A percentile compares a stretch with the other conserved stretches of the same genome.
Conservation (phyloP, 805 yeast species). For the Candida berthetii region DNA sequence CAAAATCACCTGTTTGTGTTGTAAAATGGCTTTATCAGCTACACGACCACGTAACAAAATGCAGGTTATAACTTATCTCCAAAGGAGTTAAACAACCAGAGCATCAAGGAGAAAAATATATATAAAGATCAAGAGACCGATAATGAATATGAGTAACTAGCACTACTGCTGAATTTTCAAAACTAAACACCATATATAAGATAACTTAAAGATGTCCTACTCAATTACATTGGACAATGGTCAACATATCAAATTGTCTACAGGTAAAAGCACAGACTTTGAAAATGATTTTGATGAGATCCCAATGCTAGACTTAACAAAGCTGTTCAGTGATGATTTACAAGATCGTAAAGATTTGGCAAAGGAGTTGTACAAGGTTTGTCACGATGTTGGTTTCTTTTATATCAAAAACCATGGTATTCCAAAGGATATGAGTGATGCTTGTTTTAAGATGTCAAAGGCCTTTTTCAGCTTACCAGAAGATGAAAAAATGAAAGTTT, state of each 20-base stretch:
- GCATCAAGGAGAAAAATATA: too few species aligned
- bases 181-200: too few species aligned
- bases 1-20: too few species aligned
- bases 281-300: slow-evolving; percentile 1
- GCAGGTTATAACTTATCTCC: too few species aligned
- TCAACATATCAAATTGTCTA: background rate
- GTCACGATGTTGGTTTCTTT: slow-evolving; percentile 24
- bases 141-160: too few species aligned
- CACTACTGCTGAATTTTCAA: too few species aligned
- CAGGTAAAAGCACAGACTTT: background rate
- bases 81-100: too few species aligned
- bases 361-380: slow-evolving; percentile 13
- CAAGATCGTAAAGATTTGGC: slow-evolving; percentile 14
- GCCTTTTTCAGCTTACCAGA: slow-evolving; percentile 19
- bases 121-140: too few species aligned
- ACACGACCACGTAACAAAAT: too few species aligned
- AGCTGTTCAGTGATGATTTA: background rate
- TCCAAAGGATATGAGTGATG: slow-evolving; percentile 17
- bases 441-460: slow-evolving; percentile 15
- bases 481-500: slow-evolving; percentile 21
- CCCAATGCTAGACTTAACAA: background rate
- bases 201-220: background rate
- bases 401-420: slow-evolving; percentile 23
- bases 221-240: background rate
- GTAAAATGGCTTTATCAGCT: too few species aligned